Conservation (phyloP, 257 asterid species). For the Penstemon eatonii region DNA sequence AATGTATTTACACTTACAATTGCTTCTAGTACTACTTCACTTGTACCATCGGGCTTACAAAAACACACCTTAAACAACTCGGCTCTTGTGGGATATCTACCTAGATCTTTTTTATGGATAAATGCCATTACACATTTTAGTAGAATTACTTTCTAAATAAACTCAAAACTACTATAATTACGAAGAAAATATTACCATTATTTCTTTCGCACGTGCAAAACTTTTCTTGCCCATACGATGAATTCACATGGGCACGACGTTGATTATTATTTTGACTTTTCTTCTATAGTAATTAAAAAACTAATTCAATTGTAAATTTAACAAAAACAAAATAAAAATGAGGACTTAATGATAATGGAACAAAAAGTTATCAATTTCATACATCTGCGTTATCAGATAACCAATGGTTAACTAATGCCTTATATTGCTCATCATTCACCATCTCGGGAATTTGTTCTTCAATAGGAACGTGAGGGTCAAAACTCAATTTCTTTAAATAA, state of each 20-base stretch:
- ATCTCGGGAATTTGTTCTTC: background rate
- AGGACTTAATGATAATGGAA: background rate
- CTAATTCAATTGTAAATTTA: too few species aligned
- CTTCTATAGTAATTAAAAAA: background rate
- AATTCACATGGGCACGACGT: background rate
- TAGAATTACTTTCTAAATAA: background rate
- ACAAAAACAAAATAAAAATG: background rate
- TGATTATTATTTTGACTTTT: background rate
- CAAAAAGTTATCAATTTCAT: too few species aligned
- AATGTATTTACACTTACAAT: too few species aligned
- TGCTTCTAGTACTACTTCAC: background rate
- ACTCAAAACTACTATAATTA: background rate
- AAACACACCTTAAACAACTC: too few species aligned
- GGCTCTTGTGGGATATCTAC: too few species aligned
- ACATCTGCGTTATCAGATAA: background rate
- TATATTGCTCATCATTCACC: background rate
- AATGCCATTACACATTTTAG: too few species aligned
- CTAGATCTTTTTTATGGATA: too few species aligned
- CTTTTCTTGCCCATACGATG: constrained; percentile 20
- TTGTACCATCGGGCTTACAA: too few species aligned
- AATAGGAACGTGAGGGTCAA: background rate
- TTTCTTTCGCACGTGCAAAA: constrained; percentile 2
- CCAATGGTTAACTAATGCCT: background rate
- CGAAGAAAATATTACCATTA: constrained; percentile 1
- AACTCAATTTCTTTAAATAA: background rate